phyloP scores from a whole-genome alignment of 2,329 filamentous ascomycete species.

The Neofusicoccum kwambonambiense region DNA sequence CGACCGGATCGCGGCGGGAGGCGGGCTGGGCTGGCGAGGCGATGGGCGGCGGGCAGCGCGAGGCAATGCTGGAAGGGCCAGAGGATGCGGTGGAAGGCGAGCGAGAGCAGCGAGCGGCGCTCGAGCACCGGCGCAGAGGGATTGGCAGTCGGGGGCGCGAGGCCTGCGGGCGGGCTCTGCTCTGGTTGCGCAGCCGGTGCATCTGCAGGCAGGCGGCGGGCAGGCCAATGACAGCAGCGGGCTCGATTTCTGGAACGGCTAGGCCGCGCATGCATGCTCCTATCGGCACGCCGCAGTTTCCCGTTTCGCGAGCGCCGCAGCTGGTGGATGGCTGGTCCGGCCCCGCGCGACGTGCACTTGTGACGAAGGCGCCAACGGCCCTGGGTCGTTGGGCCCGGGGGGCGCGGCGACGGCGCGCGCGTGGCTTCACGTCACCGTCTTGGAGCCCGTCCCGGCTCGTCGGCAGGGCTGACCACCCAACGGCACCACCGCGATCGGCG shows the following conservation, averaged over 20 bases:
- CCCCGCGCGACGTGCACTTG: not conserved
- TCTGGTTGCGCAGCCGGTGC: not conserved
- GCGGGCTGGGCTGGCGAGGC: not conserved
- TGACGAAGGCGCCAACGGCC: not conserved
- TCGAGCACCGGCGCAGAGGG: not conserved
- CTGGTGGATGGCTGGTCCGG: not conserved
- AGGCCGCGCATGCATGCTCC: not conserved
- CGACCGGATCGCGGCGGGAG: slow-evolving; percentile 4
- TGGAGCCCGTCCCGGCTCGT: not conserved
- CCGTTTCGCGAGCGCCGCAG: slow-evolving; percentile 10
- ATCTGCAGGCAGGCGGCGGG: not conserved
- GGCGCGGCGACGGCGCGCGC: not conserved
- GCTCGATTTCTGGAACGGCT: slow-evolving; percentile 7
- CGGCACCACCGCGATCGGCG: slow-evolving; percentile 6
- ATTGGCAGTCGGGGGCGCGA: not conserved
- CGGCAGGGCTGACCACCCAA: not conserved
- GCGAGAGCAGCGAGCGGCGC: slow-evolving; percentile 4
- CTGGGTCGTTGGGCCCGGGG: not conserved
- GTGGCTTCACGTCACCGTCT: slow-evolving; percentile 3
- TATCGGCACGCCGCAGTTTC: slow-evolving; percentile 3
- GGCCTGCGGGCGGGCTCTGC: not conserved
- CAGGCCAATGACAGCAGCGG: slow-evolving; percentile 5
- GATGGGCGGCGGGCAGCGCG: not conserved
- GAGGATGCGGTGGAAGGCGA: slow-evolving; percentile 7
- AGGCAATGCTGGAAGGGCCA: not conserved